Evolutionary conservation across 345 rosid species (phyloP), one percentile per base, ranked within the genome.

Genomic region (Populus alba): DNA sequence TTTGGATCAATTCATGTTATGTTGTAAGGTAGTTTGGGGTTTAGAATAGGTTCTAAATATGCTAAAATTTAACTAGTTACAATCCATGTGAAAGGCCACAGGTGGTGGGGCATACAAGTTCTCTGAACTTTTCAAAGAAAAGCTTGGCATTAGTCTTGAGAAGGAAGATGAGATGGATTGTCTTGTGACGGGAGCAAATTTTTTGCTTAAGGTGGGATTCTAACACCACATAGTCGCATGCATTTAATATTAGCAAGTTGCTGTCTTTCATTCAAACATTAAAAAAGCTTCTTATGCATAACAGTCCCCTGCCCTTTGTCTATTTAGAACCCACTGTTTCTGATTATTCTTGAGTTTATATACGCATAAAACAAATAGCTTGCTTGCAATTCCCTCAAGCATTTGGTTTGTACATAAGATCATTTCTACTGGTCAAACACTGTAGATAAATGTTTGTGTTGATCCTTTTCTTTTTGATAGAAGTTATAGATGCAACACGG

Each of bases 131-230:
- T 96, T 96, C 83, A 96, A 92, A 83, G 99, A 96, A 85, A 90
- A 89, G 83, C 97, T 96, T 38, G 99, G 97, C 16, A 88, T 92
- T 81, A 89, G 95, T 83, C 91, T 96, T 79, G 99, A 96, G 76
- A 96, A 96, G 84, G 99, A 96, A 87, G 99, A 92, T 87, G 99
- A 96, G 85, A 96, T 96, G 99, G 86, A 94, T 78, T 96, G 99
- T 76, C 97, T 96, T 79, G 99, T 96, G 68, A 92, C 97, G 37
- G 99, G 99, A 74, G 98, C 99, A 74, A 92, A 96, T 86, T 96
- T 96, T 86, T 85, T 96, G 83, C 99, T 94, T 65, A 96, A 96
- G 95, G 98, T 94, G 78, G 73, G 80, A 57, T 29, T 33, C 23
- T 8, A 37, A 7, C 39, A 67, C 70, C 41, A 67, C 70, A 8